These are phyloP conservation scores for Aureobasidium vineae DNA, from an alignment of 2,329 filamentous ascomycete genomes.

Conservation along the genomic window DNA sequence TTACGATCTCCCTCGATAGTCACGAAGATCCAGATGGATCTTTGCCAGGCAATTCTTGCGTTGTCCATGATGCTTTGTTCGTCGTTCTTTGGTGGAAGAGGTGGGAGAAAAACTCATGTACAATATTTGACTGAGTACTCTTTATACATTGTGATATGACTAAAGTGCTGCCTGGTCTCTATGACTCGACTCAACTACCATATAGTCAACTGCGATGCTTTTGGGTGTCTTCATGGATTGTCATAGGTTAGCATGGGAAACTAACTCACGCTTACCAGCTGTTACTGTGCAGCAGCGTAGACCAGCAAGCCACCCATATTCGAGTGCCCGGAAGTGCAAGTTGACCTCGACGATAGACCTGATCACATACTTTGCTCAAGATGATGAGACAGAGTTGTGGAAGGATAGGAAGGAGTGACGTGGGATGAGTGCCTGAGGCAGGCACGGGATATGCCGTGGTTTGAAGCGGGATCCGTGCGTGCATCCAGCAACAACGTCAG, in stretches of 20 bases:
- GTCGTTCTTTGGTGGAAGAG: not conserved
- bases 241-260: not conserved
- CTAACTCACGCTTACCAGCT: not conserved
- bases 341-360: too few species aligned
- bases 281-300: not conserved
- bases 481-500: slow-evolving; percentile 24
- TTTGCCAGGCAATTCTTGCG: not conserved
- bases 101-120: not conserved
- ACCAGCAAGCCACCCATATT: not conserved
- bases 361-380: not conserved
- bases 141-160: too few species aligned
- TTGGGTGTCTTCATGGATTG: too few species aligned
- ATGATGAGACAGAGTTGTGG: not conserved
- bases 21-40: not conserved
- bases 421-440: not conserved
- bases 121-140: too few species aligned
- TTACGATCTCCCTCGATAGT: not conserved
- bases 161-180: not conserved
- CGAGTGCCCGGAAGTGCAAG: not conserved
- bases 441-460: not conserved
- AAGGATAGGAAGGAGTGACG: too few species aligned
- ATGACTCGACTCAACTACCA: not conserved
- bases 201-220: too few species aligned
- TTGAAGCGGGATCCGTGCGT: not conserved
- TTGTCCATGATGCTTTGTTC: not conserved